These are phyloP conservation scores for Scedosporium apiospermum DNA, from an alignment of 2,329 filamentous ascomycete species.

Conservation along the genomic window DNA sequence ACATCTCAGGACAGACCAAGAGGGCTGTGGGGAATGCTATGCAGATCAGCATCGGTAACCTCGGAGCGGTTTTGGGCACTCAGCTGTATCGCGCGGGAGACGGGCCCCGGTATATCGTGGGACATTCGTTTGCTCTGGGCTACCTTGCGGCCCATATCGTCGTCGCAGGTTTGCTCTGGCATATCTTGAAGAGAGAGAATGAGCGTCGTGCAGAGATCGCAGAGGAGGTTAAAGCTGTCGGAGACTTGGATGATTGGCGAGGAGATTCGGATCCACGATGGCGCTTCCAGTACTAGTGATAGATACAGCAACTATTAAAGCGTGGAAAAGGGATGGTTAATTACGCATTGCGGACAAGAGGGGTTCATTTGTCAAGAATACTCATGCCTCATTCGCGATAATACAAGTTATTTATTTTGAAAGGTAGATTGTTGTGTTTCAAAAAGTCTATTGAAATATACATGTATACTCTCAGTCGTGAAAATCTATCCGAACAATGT, in stretches of 20 bases:
- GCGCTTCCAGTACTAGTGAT: constrained; percentile 48
- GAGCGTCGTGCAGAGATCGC: constrained; percentile 32
- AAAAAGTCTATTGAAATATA: too few species aligned
- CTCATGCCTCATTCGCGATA: too few species aligned
- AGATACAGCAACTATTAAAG: neutral
- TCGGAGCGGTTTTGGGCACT: constrained; percentile 59
- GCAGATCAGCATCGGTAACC: constrained; percentile 63
- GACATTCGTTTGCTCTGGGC: constrained; percentile 56
- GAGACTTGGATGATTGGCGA: constrained; percentile 41
- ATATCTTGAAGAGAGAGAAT: constrained; percentile 49
- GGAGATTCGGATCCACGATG: constrained; percentile 57
- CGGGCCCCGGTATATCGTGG: constrained; percentile 53
- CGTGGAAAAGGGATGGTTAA: too few species aligned
- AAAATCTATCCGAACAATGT: too few species aligned
- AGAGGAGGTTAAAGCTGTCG: constrained; percentile 37
- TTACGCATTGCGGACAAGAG: too few species aligned
- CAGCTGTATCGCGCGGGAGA: constrained; percentile 56
- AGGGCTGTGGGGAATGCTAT: constrained; percentile 58
- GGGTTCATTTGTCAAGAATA: too few species aligned
- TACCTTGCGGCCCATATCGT: constrained; percentile 51
- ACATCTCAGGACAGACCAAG: constrained; percentile 63
- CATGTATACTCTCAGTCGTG: too few species aligned
- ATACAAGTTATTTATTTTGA: too few species aligned
- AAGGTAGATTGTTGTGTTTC: too few species aligned
- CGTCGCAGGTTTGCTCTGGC: constrained; percentile 43